These are phyloP conservation scores for Sanghuangporus sanghuang DNA, from an alignment of 1,284 basidiomycete species.

Conservation along the genomic window DNA sequence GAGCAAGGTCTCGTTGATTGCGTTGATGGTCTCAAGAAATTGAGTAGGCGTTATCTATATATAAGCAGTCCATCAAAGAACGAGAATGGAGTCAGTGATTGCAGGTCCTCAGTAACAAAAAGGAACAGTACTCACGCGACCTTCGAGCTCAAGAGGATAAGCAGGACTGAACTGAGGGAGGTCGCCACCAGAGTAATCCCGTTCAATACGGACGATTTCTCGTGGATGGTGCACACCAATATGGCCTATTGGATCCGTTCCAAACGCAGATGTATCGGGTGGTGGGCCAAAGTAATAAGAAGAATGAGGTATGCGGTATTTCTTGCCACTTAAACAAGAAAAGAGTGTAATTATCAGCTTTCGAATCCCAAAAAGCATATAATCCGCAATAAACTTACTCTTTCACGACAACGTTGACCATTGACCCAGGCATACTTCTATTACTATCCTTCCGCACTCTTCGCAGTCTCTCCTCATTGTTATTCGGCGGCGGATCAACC, in stretches of 20 bases:
- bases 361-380: neutral
- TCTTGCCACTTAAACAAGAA: constrained; percentile 10
- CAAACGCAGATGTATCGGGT: constrained; percentile 65
- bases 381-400: constrained; percentile 5
- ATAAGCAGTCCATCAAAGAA: neutral
- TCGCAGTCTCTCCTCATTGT: constrained; percentile 7
- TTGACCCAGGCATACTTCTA: neutral
- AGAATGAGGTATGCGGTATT: constrained; percentile 54
- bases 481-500: constrained; percentile 9
- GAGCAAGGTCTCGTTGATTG: constrained; percentile 76
- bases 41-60: constrained; percentile 74
- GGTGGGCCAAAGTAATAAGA: constrained; percentile 83
- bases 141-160: constrained; percentile 80
- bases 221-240: constrained; percentile 81
- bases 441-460: constrained; percentile 6
- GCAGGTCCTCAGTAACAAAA: constrained; percentile 9
- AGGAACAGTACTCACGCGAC: constrained; percentile 53
- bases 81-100: neutral
- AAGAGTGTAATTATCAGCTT: neutral
- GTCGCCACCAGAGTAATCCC: constrained; percentile 80
- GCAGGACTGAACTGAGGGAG: constrained; percentile 74
- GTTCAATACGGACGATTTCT: constrained; percentile 76
- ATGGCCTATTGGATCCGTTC: constrained; percentile 69
- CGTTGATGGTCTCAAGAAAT: constrained; percentile 80
- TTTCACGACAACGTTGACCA: constrained; percentile 8